Evolutionary conservation across 352 stramenopile genomes (phyloP).

Genomic region (Globisporangium canariense): DNA sequence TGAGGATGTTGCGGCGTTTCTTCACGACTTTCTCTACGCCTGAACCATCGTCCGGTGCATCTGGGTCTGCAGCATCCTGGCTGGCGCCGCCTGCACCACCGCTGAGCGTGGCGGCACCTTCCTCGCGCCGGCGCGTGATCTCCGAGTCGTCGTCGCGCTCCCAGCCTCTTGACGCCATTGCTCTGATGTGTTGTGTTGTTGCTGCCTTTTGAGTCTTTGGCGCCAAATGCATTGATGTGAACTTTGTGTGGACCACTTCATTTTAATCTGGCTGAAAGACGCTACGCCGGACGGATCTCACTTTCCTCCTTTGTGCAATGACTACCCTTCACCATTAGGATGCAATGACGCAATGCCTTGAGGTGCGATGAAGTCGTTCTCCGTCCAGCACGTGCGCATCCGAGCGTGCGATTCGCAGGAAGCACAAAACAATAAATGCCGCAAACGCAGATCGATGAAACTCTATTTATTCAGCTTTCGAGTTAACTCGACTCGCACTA

Average conservation of each 20-base stretch:
- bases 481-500: background rate
- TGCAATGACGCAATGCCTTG: too few relatives aligned
- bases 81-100: slow-evolving; percentile 8
- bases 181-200: background rate
- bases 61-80: slow-evolving; percentile 12
- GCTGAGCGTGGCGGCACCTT: slow-evolving; percentile 9
- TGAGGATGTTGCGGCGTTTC: slow-evolving; percentile 52
- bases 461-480: slow-evolving; percentile 4
- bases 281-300: too few relatives aligned
- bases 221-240: background rate
- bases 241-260: slow-evolving; percentile 7
- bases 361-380: too few relatives aligned
- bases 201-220: background rate
- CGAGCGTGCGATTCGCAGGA: too few relatives aligned
- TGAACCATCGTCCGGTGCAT: background rate
- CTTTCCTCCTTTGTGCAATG: too few relatives aligned
- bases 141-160: slow-evolving; percentile 49
- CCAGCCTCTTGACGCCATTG: slow-evolving; percentile 52
- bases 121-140: slow-evolving; percentile 23
- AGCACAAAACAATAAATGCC: background rate
- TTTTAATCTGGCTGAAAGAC: background rate
- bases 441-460: background rate
- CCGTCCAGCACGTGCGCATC: too few relatives aligned
- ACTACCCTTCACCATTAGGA: too few relatives aligned
- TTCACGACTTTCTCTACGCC: slow-evolving; percentile 22